Percentiles rank a stretch among this genome's conserved stretches.
These are phyloP conservation scores for Ophiostoma montium DNA, from an alignment of 2,329 filamentous ascomycete species.

Conservation along the genomic window DNA sequence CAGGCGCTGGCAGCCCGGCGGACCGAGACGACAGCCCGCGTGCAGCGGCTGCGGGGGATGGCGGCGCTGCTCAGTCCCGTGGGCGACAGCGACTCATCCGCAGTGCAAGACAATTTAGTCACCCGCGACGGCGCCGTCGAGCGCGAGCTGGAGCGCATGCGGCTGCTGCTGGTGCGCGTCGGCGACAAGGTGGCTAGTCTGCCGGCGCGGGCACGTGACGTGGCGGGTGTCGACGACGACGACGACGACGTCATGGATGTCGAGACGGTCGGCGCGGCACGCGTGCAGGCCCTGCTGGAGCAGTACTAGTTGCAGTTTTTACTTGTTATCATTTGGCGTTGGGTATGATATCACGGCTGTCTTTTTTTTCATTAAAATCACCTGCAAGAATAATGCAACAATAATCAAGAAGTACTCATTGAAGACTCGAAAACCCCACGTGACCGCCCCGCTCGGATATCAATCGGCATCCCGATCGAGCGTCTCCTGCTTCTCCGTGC, in stretches of 20 bases:
- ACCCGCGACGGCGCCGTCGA: constrained; percentile 51
- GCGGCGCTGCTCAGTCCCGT: constrained; percentile 38
- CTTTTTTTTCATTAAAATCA: no score
- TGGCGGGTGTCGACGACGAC: background rate
- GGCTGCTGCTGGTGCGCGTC: constrained; percentile 46
- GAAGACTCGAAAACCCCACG: no score
- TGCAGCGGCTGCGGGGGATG: constrained; percentile 34
- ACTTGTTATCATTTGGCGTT: background rate
- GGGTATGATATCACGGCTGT: no score
- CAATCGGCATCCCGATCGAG: constrained; percentile 12
- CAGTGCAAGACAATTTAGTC: constrained; percentile 52
- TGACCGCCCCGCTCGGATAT: constrained; percentile 11
- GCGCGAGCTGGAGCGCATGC: constrained; percentile 51
- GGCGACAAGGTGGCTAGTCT: constrained; percentile 35
- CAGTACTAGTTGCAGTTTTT: background rate
- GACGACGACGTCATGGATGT: constrained; percentile 12
- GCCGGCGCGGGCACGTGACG: background rate
- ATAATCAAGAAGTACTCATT: no score
- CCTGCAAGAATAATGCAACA: no score
- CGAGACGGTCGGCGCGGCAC: constrained; percentile 26
- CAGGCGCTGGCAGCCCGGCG: constrained; percentile 33
- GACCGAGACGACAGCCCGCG: constrained; percentile 19
- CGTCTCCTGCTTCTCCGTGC: background rate
- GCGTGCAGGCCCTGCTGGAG: constrained; percentile 28
- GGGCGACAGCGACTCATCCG: constrained; percentile 11